These are phyloP conservation scores for Paralagenidium karlingii DNA, from an alignment of 352 stramenopile genomes.

Conservation along the genomic window DNA sequence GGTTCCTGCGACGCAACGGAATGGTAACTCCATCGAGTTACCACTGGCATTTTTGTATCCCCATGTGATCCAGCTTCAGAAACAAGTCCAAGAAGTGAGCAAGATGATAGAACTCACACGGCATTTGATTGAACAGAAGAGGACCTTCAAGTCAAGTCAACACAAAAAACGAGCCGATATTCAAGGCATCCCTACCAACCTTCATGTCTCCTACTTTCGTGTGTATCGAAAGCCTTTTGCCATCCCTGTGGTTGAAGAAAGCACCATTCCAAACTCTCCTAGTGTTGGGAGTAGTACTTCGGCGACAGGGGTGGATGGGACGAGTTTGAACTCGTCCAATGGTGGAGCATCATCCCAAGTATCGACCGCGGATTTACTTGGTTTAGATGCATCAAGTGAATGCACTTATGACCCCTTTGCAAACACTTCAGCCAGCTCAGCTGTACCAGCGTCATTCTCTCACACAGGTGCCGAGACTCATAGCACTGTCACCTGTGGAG, in stretches of 20 bases:
- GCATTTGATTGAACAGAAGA: constrained; percentile 46
- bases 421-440: neutral
- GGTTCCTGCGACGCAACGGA: too few species aligned
- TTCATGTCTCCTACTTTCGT: constrained; percentile 78
- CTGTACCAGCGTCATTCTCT: too few species aligned
- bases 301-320: too few species aligned
- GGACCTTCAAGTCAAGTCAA: constrained; percentile 76
- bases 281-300: constrained; percentile 2
- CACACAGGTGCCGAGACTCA: constrained; percentile 34
- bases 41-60: constrained; percentile 57
- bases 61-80: constrained; percentile 53
- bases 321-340: too few species aligned
- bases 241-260: constrained; percentile 2
- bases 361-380: constrained; percentile 47
- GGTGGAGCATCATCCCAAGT: too few species aligned
- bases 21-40: constrained; percentile 48
- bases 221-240: constrained; percentile 49
- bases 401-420: neutral
- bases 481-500: constrained; percentile 63
- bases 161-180: constrained; percentile 75
- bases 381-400: constrained; percentile 14
- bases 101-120: constrained; percentile 58
- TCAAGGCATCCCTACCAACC: constrained; percentile 69
- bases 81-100: constrained; percentile 40
- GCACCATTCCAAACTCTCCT: neutral